These are phyloP conservation scores for Populus euphratica DNA, from an alignment of 345 rosid genomes.

Conservation along the genomic window DNA sequence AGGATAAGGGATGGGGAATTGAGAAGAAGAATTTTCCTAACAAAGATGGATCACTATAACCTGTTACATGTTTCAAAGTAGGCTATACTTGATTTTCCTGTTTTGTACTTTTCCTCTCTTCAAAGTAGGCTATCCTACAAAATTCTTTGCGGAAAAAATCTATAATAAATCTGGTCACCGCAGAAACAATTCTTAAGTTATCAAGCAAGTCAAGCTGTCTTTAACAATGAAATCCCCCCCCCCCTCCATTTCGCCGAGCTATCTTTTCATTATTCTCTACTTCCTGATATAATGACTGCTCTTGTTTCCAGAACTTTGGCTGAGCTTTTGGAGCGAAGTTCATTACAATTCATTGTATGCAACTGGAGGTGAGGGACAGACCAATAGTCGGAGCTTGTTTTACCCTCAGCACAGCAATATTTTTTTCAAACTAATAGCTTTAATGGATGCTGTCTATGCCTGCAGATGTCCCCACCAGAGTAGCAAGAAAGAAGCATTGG, in stretches of 20 bases:
- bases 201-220: too few species aligned
- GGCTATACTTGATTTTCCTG: too few species aligned
- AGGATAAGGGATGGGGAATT: neutral
- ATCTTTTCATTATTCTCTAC: neutral
- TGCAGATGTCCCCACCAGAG: conserved; percentile 78
- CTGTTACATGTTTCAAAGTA: neutral
- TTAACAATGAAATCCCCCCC: too few species aligned
- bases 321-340: conserved; percentile 98
- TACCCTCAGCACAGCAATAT: neutral
- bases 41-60: neutral
- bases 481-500: conserved; percentile 67
- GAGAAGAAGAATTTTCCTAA: neutral
- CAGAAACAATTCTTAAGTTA: too few species aligned
- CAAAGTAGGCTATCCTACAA: too few species aligned
- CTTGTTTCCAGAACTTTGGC: conserved; percentile 61
- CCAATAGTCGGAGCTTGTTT: neutral
- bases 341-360: conserved; percentile 87
- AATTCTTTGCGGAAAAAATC: too few species aligned
- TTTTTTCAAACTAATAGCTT: neutral
- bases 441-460: neutral
- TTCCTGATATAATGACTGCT: neutral
- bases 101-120: too few species aligned
- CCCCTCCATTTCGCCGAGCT: too few species aligned
- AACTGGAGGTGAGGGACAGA: conserved; percentile 56
- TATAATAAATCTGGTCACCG: too few species aligned